Base-by-base conservation (phyloP, 2,329 filamentous ascomycete species). In the Monosporascus sp. region DNA sequence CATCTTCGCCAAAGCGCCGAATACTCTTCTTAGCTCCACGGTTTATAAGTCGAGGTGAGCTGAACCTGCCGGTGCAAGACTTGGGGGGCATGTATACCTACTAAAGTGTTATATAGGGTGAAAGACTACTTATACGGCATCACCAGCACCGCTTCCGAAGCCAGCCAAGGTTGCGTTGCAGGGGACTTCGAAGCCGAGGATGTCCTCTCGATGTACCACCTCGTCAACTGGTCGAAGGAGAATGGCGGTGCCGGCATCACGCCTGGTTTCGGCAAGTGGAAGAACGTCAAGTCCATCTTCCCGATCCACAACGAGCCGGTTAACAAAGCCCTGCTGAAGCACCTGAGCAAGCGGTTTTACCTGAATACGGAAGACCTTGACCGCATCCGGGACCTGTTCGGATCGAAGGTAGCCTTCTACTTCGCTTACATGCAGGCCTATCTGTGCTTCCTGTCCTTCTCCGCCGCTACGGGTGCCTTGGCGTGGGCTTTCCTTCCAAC, bases 351-450 rank as follows among this genome's bases (percentile, higher is more conserved):
- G 54, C 75, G 73, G 37, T 65, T 82, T 0, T 73, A 82, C 46
- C 65, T 85, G 22, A 77, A 72, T 7, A 56, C 71, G 9, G 69
- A 78, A 37, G 73, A 82, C 56, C 70, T 87, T 4, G 84, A 87
- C 62, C 69, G 74, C 9, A 84, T 88, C 47, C 76, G 84, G 9
- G 74, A 86, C 55, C 68, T 85, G 3, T 82, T 85, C 61, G 86
- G 85, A 8, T 75, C 85, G 56, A 85, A 86, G 70, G 82, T 90
- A 51, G 88, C 86, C 3, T 91, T 88, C 64, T 92, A 92, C 70
- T 92, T 90, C 65, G 87, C 87, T n/a, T 92, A 91, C 61, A 86
- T 88, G 24, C 88, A 91, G 63, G 83, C 81, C 16, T 92, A 92
- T 65, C 86, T 88, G 54, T 73, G 80, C 37, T 90, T 91, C 62